These are phyloP conservation scores for Chrysoporthe cubensis DNA, from an alignment of 2,329 filamentous ascomycete species.

Conservation along the genomic window DNA sequence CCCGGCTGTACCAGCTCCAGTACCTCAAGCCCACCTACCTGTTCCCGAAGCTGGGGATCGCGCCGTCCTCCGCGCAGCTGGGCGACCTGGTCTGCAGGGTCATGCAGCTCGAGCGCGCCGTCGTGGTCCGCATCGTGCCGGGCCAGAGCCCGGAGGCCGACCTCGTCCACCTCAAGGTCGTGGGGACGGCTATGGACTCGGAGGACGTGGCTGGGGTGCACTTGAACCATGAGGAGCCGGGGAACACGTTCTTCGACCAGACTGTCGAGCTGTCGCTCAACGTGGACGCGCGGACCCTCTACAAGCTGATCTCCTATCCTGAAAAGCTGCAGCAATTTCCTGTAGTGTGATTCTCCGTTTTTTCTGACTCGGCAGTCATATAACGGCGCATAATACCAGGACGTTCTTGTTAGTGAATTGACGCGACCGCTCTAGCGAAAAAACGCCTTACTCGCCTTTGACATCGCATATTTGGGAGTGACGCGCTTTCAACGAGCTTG, in stretches of 20 bases:
- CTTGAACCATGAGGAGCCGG: background rate
- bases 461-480: too few species aligned
- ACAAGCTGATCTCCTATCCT: background rate
- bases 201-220: background rate
- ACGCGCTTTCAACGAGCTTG: too few species aligned
- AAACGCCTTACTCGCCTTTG: too few species aligned
- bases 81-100: slow-evolving; percentile 12
- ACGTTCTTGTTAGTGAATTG: too few species aligned
- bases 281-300: slow-evolving; percentile 1
- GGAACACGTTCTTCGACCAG: background rate
- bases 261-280: background rate
- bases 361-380: too few species aligned
- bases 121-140: background rate
- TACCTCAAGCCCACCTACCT: background rate
- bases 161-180: background rate
- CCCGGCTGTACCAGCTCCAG: slow-evolving; percentile 5
- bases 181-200: background rate
- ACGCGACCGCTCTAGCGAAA: too few species aligned
- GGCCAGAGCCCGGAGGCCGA: background rate
- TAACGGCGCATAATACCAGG: too few species aligned
- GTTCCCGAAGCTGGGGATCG: slow-evolving; percentile 4
- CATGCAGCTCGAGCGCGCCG: background rate
- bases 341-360: too few species aligned
- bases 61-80: background rate
- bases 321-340: too few species aligned